Evolutionary conservation across 768 basidiomycete species (phyloP), one percentile per base, ranked within the genome.

Genomic region (Hirschioporus abietinus): DNA sequence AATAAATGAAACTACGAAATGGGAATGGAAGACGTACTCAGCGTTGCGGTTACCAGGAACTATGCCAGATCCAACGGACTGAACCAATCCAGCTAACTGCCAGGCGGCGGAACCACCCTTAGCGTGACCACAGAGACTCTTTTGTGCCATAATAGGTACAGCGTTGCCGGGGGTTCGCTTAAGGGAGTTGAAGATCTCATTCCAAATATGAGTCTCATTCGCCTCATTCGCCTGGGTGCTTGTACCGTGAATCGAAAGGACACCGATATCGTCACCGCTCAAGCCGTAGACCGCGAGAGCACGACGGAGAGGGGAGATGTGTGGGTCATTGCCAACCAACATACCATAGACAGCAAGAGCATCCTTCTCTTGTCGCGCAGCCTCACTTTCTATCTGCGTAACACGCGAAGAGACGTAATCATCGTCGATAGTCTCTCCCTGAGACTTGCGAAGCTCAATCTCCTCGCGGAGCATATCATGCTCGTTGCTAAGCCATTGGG

Each of bases 41-140:
- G 91, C 92, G 76, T 96, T 98, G 70, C 94, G 88, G 76, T 99
- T 99, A 58, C 95, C 96, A 7, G 97, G 96, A 69, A 99, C 83
- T 69, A 96, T 84, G 64, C 96, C 97, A 60, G 88, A 87, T 69
- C 82, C 83, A 68, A 99, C 84, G 12, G 88, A 88, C 76, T 99
- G 95, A 65, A 95, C 78, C 65, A 99, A 83, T 71, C 97, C 97
- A 72, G 88, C 90, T 84, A 97, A 87, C 79, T 95, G 93, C 96
- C 95, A 98, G 1, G 95, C 92, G 65, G 96, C 96, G n/a, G 97
- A 93, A 68, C 96, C 97, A 77, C 97, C 97, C 83, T 99, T 99
- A 12, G 96, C 90, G 75, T 99, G 96, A 68, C 97, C 97, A 34
- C 96, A 90, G 63, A 99, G 83, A 76, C 91, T 94, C 85, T 99